Evolutionary conservation across 371 early-diverging fungal genomes (phyloP).

Genomic region (Mycotypha africana): DNA sequence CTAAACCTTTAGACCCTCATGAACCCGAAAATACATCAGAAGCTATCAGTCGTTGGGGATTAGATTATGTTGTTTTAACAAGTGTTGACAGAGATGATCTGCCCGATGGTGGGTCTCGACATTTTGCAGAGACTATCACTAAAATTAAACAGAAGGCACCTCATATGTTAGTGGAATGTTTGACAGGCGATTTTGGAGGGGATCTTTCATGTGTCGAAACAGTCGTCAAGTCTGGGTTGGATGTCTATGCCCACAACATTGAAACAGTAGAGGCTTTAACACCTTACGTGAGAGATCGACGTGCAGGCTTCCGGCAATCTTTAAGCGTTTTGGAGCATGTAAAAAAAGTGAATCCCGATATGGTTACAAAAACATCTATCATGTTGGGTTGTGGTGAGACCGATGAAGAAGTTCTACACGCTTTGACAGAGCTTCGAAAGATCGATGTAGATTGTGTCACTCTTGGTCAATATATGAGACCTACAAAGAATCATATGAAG

Average conservation of each 20-base stretch:
- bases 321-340: conserved; percentile 85
- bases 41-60: conserved; percentile 93
- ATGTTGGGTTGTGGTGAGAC: conserved; percentile 98
- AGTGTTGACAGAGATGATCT: conserved; percentile 97
- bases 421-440: conserved; percentile 81
- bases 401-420: conserved; percentile 86
- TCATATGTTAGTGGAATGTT: conserved; percentile 91
- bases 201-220: conserved; percentile 68
- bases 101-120: conserved; percentile 88
- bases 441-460: conserved; percentile 94
- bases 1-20: conserved; percentile 83
- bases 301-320: conserved; percentile 92
- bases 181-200: conserved; percentile 95
- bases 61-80: conserved; percentile 96
- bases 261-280: conserved; percentile 95
- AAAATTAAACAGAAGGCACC: conserved; percentile 86
- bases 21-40: conserved; percentile 96
- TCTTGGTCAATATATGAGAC: conserved; percentile 99
- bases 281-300: conserved; percentile 88
- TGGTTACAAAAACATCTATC: conserved; percentile 95
- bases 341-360: conserved; percentile 68
- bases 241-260: conserved; percentile 98
- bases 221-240: conserved; percentile 88
- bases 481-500: conserved; percentile 98
- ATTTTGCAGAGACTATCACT: conserved; percentile 90